Evolutionary conservation across 1,284 basidiomycete genomes (phyloP), one percentile per base, ranked within the genome.

Genomic region (Ganoderma resinaceum): DNA sequence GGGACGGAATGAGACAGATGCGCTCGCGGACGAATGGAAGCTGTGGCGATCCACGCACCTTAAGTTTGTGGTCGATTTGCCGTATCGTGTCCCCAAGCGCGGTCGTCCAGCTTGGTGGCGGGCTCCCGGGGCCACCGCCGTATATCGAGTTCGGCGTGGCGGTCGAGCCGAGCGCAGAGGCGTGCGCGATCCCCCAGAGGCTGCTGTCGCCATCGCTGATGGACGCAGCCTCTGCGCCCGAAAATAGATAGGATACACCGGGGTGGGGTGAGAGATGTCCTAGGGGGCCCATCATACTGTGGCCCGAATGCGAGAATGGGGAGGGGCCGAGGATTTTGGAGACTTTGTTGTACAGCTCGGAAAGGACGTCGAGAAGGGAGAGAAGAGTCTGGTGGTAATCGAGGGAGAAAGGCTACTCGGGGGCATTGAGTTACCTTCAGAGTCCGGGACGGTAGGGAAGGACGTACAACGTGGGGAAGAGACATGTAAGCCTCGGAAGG

Each of bases 341-440:
- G 58, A 96, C 91, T 79, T 94, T 95, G 79, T 92, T 90, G 83
- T 96, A 96, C 31, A 94, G 88, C 77, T 95, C 93, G 16, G 93
- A 93, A 49, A 96, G 86, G 57, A 96, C 91, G 76, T 96, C 95
- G 66, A 95, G 89, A 38, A 95, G 87, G 42, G 95, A 94, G 61
- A 95, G 87, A 37, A 95, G 86, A 7, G 92, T 93, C 80, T 96
- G 92, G 73, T 94, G 91, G 76, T 96, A 96, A 80, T 96, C 95
- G 63, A 96, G 79, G 3, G 90, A 82, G 79, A 96, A 96, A 20
- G 94, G 92, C 94, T 95, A 71, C 14, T 8, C 42, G 53, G 29
- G 38, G 18, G 37, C 8, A 52, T 65, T 68, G 23, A 71, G 60
- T 49, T 7, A 46, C 62, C 42, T 35, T 43, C 23, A 40, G 60